phyloP scores from a whole-genome alignment of 2,329 filamentous ascomycete species.

The Cercospora janseana region DNA sequence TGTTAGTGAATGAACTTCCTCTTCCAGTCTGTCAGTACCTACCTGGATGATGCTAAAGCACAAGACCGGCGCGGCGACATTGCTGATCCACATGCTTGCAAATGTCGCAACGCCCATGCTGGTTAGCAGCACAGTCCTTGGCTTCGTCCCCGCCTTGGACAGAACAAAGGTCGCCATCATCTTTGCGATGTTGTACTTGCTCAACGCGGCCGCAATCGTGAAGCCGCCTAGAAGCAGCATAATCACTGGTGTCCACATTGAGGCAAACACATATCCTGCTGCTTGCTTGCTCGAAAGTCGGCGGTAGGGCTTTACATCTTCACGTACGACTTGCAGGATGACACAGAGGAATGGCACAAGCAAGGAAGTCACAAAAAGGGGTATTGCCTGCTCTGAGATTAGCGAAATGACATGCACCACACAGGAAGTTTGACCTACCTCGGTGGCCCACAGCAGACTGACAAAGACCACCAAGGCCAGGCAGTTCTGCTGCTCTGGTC shows the following conservation, averaged over 20 bases:
- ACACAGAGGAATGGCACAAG: constrained; percentile 92
- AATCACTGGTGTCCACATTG: constrained; percentile 99
- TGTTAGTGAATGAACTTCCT: not conserved
- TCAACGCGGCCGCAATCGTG: constrained; percentile 88
- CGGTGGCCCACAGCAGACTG: constrained; percentile 92
- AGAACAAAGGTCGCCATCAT: constrained; percentile 94
- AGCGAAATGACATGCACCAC: constrained; percentile 16
- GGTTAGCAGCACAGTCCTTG: constrained; percentile 84
- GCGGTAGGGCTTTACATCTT: constrained; percentile 66
- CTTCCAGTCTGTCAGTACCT: not conserved
- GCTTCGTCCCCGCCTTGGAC: constrained; percentile 91
- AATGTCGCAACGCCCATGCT: constrained; percentile 99
- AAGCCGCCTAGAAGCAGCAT: constrained; percentile 97
- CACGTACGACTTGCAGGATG: constrained; percentile 76
- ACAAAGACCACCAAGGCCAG: constrained; percentile 91
- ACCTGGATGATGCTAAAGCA: constrained; percentile 85
- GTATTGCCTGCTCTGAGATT: constrained; percentile 67
- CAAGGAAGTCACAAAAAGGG: constrained; percentile 92
- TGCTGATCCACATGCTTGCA: constrained; percentile 98
- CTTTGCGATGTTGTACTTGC: constrained; percentile 97
- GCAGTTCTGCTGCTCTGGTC: constrained; percentile 91
- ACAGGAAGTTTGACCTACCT: constrained; percentile 53
- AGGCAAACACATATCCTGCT: constrained; percentile 79
- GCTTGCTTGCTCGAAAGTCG: constrained; percentile 78
- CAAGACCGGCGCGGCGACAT: constrained; percentile 92